These are phyloP conservation scores for Candida anutae DNA, from an alignment of 1,139 yeast genomes.

Conservation along the genomic window DNA sequence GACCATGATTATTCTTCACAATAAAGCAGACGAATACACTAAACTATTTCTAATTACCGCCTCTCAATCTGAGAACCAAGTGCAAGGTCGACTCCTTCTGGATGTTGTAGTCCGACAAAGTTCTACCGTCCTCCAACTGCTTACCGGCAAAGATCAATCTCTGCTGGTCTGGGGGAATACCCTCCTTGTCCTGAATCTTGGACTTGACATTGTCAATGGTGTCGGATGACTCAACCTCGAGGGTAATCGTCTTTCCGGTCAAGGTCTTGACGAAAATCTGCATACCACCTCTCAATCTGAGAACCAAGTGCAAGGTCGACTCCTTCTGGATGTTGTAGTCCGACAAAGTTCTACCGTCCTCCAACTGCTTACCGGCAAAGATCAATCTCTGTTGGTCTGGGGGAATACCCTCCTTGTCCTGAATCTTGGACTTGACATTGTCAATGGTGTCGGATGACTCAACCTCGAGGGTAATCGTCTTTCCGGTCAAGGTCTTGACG, in stretches of 20 bases:
- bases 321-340: constrained; percentile 96
- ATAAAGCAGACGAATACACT: not conserved
- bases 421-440: constrained; percentile 89
- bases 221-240: constrained; percentile 92
- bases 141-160: constrained; percentile 91
- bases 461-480: constrained; percentile 89
- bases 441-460: constrained; percentile 93
- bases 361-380: constrained; percentile 92
- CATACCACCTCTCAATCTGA: constrained; percentile 92
- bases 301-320: constrained; percentile 80
- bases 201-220: constrained; percentile 91
- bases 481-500: constrained; percentile 83
- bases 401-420: constrained; percentile 93
- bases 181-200: constrained; percentile 92
- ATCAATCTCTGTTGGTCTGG: constrained; percentile 93
- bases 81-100: constrained; percentile 90
- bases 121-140: constrained; percentile 92
- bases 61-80: constrained; percentile 86
- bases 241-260: constrained; percentile 87
- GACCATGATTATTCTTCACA: too few species aligned
- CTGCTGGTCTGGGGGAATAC: constrained; percentile 93
- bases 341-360: constrained; percentile 86
- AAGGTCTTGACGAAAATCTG: constrained; percentile 74
- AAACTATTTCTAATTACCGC: constrained; percentile 63
- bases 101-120: constrained; percentile 89